Conservation (phyloP, 768 basidiomycete species). For the Hygrocybe punicea region DNA sequence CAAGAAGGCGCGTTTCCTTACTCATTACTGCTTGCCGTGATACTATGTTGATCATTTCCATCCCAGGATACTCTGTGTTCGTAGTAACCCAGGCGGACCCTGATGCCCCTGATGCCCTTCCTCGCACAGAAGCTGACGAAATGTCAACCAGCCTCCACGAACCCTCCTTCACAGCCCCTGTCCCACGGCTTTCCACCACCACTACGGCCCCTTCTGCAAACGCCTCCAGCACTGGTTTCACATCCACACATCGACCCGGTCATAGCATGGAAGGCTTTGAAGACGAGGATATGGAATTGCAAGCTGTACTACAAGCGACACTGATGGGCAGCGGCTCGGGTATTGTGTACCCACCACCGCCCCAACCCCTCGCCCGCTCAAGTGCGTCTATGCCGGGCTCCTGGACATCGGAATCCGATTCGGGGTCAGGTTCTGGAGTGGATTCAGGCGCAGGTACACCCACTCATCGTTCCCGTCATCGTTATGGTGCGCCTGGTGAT, state of each 20-base stretch:
- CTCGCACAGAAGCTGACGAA: conserved; percentile 68
- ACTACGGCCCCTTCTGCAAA: too few relatives aligned
- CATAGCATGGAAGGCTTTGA: conserved; percentile 48
- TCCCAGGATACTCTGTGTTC: conserved; percentile 75
- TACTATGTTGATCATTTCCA: conserved; percentile 1
- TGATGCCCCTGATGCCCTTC: conserved; percentile 48
- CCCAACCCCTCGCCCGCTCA: background rate
- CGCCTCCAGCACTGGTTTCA: too few relatives aligned
- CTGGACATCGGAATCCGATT: conserved; percentile 13
- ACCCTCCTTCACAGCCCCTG: conserved; percentile 36
- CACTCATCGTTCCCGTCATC: background rate
- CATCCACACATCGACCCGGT: background rate
- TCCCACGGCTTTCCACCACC: conserved; percentile 4
- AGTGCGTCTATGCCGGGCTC: background rate
- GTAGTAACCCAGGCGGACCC: conserved; percentile 66
- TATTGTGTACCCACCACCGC: conserved; percentile 10
- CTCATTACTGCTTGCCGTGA: background rate
- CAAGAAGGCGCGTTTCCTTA: conserved; percentile 55
- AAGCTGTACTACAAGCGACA: conserved; percentile 84
- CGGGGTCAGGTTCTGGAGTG: conserved; percentile 9
- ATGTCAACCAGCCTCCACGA: conserved; percentile 63
- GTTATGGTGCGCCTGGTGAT: conserved; percentile 4
- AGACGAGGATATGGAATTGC: conserved; percentile 84
- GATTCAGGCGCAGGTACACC: conserved; percentile 1
- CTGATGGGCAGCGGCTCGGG: conserved; percentile 38